Evolutionary conservation across 177 flowering plant species (phyloP), one percentile per base, ranked within the genome.

Genomic region (Vitis hybrid): DNA sequence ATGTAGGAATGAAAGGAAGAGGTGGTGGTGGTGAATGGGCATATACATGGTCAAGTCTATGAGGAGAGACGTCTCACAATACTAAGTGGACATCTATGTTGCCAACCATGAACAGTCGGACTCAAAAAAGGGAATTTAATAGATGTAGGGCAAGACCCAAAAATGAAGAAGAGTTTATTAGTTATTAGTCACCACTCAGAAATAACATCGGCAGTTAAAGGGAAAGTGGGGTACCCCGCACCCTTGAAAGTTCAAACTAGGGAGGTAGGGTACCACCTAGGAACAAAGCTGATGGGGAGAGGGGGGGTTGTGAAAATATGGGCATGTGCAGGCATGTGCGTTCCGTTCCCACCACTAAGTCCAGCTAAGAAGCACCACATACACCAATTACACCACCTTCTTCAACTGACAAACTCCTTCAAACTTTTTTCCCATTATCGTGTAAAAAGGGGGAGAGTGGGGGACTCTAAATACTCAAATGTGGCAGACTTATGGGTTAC

Each of bases 291-390:
- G 77, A 65, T 70, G 73, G 66, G 56, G 6, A 10, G 50, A 6
- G 21, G 21, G 66, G 52, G 23, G 19, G 49, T 4, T 9, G 17
- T 57, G 2, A 52, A 13, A 60, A 9, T 3, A 34, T 9, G 23
- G 19, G 61, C 81, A 81, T 81, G 84, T 73, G 79, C 74, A 69
- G 59, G 54, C 84, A 81, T 81, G 81, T 81, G 84, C 84, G 49
- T 58, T 73, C 71, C 78, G 81, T 81, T 81, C 75, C 69, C 73
- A 65, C 72, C 77, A 63, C 68, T 56, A 49, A 32, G 21, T 61
- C 75, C 75, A 73, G 73, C 73, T 64, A 59, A 72, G 19, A 55
- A 51, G 19, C 56, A 54, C 14, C 57, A 52, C 11, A 8, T 23
- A 67, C 62, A 17, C 69, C 19, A 71, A 64, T 10, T 34, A 67